These are phyloP conservation scores for Penicillium sp. DNA, from an alignment of 2,329 filamentous ascomycete species.

Conservation along the genomic window DNA sequence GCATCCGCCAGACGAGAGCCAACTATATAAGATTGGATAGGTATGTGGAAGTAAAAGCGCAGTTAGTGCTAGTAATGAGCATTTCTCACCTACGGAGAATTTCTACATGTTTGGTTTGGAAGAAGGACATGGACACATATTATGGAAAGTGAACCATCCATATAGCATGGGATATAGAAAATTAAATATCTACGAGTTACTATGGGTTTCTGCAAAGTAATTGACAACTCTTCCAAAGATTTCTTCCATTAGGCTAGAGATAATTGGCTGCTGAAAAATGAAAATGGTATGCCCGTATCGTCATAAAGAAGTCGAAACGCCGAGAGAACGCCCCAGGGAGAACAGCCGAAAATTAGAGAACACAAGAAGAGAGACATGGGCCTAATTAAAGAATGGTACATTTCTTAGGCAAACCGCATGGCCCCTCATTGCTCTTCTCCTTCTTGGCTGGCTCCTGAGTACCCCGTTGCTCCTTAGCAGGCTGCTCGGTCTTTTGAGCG, in stretches of 20 bases:
- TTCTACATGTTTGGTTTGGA: no score
- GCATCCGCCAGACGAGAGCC: no score
- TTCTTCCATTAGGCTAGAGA: not conserved
- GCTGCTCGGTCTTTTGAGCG: constrained; percentile 26
- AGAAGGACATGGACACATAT: no score
- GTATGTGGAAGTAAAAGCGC: no score
- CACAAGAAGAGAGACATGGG: constrained; percentile 13
- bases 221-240: not conserved
- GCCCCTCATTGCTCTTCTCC: constrained; percentile 56
- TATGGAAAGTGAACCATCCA: not conserved
- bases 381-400: constrained; percentile 63
- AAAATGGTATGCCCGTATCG: constrained; percentile 1
- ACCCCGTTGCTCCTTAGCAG: constrained; percentile 27
- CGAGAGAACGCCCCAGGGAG: constrained; percentile 17
- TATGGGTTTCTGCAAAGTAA: not conserved
- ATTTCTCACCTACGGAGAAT: no score
- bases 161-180: not conserved
- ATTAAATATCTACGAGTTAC: not conserved
- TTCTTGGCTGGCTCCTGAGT: constrained; percentile 43
- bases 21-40: no score
- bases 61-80: no score
- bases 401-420: constrained; percentile 75
- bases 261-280: not conserved
- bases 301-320: constrained; percentile 18
- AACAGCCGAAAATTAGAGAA: constrained; percentile 14